Evolutionary conservation across 176 grass and related monocot genomes (phyloP).

Genomic region (Stipa capillata): DNA sequence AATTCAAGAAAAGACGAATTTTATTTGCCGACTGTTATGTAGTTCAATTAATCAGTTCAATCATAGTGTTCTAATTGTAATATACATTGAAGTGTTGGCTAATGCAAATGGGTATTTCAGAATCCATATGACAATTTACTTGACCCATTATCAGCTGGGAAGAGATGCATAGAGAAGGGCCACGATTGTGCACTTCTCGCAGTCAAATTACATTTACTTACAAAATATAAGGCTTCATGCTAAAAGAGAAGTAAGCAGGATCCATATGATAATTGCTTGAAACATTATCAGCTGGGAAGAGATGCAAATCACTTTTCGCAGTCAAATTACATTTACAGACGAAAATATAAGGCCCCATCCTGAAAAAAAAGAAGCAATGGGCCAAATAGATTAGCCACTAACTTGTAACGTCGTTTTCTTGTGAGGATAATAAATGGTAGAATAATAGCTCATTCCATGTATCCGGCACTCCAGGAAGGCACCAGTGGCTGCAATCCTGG

Average conservation of each 20-base stretch:
- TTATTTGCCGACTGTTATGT: background rate
- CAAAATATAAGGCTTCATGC: background rate
- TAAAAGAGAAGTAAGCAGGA: background rate
- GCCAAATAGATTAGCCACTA: background rate
- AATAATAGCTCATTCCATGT: conserved; percentile 74
- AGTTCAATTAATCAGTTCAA: background rate
- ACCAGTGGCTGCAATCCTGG: conserved; percentile 88
- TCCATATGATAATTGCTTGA: background rate
- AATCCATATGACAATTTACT: background rate
- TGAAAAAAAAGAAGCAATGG: background rate
- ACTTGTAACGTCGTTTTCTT: conserved; percentile 9
- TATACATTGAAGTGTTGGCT: background rate
- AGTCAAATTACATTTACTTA: conserved; percentile 8
- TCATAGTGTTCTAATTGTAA: background rate
- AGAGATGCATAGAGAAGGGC: background rate
- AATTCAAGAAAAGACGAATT: background rate
- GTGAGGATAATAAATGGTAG: conserved; percentile 40
- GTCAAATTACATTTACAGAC: conserved; percentile 15
- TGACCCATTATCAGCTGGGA: background rate
- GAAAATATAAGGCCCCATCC: background rate
- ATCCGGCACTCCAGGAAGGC: conserved; percentile 77
- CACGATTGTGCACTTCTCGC: background rate
- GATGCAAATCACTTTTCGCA: background rate
- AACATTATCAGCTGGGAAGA: background rate
- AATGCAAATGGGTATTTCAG: background rate